Evolutionary conservation across 2,329 filamentous ascomycete genomes (phyloP), one percentile per base, ranked within the genome.

Genomic region (Xylariomycetidae sp.): DNA sequence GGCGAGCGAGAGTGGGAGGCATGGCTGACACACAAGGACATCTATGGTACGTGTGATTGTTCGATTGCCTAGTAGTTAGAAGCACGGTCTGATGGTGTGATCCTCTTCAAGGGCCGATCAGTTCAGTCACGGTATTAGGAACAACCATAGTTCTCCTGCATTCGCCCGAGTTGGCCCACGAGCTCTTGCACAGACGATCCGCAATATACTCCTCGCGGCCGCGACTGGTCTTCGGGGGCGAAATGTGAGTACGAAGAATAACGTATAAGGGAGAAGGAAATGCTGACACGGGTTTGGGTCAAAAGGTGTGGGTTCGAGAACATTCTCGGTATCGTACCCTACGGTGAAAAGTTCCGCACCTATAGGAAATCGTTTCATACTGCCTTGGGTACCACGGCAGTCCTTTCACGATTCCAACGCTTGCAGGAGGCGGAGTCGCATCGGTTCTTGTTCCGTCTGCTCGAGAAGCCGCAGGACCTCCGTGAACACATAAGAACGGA

Each of bases 101-200:
- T 14, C 13, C 4, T 12, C 16, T 37, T 13, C 14, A 14, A 48
- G 47, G 45, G 11, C 50, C 51, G 1, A 48, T 63, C 5, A 62
- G 62, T 39, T 67, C 62, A 8, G 37, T 70, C 4, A 67, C 54
- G 1, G 54, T 63, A 5, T 40, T 69, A 17, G 64, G 66, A 0
- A 54, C 62, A 25, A 63, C 62, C 0, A 49, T 67, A 4, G 43
- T 70, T 8, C 49, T 70, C 12, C 40, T 70, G 6, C 62, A 67
- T 34, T 62, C 63, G 27, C 30, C 42, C 3, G 38, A 51, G 1
- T 37, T 61, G 0, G 62, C 61, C 0, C 40, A 54, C 4, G 60
- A 67, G 12, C 41, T 70, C 1, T 34, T 70, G 20, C 57, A 61
- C 13, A 58, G 57, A 34, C 46, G 54, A 9, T 53, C 61, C 0